phyloP scores from a whole-genome alignment of 1,284 basidiomycete genomes.

The Exobasidium cylindrosporum region DNA sequence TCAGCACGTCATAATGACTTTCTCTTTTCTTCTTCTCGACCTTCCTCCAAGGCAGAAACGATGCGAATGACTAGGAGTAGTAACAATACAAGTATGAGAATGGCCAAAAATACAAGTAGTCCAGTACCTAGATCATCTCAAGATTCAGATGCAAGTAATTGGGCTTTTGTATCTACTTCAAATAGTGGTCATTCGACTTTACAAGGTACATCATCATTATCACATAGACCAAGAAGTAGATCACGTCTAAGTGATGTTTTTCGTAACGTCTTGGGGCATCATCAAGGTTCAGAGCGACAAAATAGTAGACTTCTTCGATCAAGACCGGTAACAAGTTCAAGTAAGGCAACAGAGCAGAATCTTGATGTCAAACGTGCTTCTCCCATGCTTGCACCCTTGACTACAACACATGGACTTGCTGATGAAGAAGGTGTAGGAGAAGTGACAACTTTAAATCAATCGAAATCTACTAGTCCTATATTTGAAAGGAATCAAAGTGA shows the following conservation, averaged over 20 bases:
- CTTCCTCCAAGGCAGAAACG: background rate
- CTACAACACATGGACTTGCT: too few species aligned
- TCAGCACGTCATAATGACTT: background rate
- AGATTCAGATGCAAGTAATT: background rate
- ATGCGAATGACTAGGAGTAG: background rate
- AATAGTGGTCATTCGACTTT: background rate
- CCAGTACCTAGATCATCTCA: background rate
- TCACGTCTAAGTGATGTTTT: conserved; percentile 19
- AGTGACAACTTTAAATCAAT: too few species aligned
- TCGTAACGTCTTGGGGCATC: conserved; percentile 12
- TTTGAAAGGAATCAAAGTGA: background rate
- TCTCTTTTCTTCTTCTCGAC: background rate
- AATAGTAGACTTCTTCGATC: background rate
- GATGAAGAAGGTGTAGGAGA: conserved; percentile 27
- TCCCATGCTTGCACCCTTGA: background rate
- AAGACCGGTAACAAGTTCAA: background rate
- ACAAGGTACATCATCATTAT: background rate
- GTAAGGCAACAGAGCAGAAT: background rate
- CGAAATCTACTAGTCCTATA: background rate
- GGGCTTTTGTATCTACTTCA: background rate
- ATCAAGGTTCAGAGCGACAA: background rate
- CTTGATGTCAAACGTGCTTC: background rate
- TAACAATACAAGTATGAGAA: too few species aligned
- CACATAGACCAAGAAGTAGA: conserved; percentile 11
- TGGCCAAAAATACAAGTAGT: background rate